Percentiles rank a stretch among this genome's conserved stretches.
phyloP scores from a whole-genome alignment of 2,329 filamentous ascomycete species.

The Fusarium acutatum region DNA sequence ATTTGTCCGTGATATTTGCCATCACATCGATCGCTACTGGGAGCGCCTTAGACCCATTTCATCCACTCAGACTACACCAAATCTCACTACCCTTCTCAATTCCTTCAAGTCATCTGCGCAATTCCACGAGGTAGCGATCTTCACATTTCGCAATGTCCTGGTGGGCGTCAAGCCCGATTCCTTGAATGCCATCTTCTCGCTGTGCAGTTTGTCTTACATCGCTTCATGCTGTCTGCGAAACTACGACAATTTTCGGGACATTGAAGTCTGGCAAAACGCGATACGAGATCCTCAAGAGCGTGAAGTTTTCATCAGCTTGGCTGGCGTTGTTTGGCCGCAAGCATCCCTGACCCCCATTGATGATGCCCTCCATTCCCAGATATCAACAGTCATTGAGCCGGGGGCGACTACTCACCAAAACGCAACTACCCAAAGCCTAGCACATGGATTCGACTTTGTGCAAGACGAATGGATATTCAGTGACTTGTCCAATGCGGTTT shows the following conservation, averaged over 20 bases:
- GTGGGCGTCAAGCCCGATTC: background rate
- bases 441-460: rapidly evolving
- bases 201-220: rapidly evolving
- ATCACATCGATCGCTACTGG: background rate
- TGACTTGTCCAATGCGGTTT: rapidly evolving
- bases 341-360: rapidly evolving
- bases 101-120: rapidly evolving
- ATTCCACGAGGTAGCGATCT: rapidly evolving
- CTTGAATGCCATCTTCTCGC: rapidly evolving
- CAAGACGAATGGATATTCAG: rapidly evolving
- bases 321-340: rapidly evolving
- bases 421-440: rapidly evolving
- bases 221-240: rapidly evolving
- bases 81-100: rapidly evolving
- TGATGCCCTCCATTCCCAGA: rapidly evolving
- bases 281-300: rapidly evolving
- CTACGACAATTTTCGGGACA: rapidly evolving
- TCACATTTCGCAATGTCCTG: background rate
- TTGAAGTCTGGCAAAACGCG: rapidly evolving
- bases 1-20: too few relatives aligned
- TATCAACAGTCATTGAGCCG: rapidly evolving
- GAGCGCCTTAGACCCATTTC: rapidly evolving
- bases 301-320: rapidly evolving
- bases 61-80: rapidly evolving
- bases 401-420: rapidly evolving